Percentiles rank a stretch among this genome's conserved stretches.
phyloP scores from a whole-genome alignment of 2,329 filamentous ascomycete genomes.

The Colletotrichum cuscutae region DNA sequence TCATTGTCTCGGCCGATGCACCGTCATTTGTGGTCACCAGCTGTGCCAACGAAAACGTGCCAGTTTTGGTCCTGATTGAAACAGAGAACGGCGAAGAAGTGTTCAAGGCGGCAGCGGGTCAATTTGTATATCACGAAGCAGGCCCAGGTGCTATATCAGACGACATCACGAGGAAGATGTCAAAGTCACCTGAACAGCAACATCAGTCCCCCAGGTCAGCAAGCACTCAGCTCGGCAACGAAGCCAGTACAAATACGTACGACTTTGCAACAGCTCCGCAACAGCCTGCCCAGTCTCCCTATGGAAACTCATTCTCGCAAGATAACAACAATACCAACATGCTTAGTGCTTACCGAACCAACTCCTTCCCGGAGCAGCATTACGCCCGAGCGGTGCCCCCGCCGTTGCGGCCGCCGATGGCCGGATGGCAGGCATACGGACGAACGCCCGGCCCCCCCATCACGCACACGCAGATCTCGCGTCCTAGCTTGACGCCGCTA shows the following conservation, averaged over 20 bases:
- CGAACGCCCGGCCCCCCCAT: constrained; percentile 46
- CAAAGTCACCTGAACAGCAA: constrained; percentile 57
- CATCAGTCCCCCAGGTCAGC: constrained; percentile 46
- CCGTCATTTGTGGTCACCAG: constrained; percentile 68
- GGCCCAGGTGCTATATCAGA: constrained; percentile 49
- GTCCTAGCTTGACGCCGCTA: constrained; percentile 59
- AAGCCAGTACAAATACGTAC: constrained; percentile 65
- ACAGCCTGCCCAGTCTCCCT: constrained; percentile 41
- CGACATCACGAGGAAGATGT: constrained; percentile 51
- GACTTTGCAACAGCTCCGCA: constrained; percentile 64
- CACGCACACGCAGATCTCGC: constrained; percentile 55
- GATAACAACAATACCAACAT: constrained; percentile 61
- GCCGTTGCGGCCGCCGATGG: constrained; percentile 49
- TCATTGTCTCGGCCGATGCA: constrained; percentile 77
- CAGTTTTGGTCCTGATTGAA: constrained; percentile 65
- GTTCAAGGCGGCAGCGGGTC: constrained; percentile 58
- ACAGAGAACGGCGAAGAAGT: constrained; percentile 63
- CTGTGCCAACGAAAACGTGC: constrained; percentile 61
- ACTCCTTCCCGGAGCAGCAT: constrained; percentile 59
- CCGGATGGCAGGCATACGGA: constrained; percentile 56
- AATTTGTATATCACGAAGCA: constrained; percentile 56
- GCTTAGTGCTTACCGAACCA: constrained; percentile 65
- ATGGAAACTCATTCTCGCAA: constrained; percentile 51
- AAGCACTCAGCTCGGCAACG: constrained; percentile 43
- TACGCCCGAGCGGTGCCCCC: constrained; percentile 51